Evolutionary conservation across 2,329 filamentous ascomycete genomes (phyloP).

Genomic region (Pseudogymnoascus sp.): DNA sequence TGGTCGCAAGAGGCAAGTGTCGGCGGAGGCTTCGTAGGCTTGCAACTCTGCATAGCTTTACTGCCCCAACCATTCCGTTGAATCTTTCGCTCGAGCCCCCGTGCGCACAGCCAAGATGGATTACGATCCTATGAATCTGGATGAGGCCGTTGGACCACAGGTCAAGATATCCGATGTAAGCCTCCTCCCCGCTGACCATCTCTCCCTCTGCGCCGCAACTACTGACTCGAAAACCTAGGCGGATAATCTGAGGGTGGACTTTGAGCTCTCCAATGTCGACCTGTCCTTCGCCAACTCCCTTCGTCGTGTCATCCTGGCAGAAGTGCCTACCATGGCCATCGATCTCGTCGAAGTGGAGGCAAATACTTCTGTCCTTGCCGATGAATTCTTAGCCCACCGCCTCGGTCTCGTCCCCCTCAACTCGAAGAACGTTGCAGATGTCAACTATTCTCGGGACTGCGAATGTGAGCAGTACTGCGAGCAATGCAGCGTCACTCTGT

Average conservation of each 20-base stretch:
- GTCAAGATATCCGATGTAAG: constrained; percentile 39
- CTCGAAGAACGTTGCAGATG: constrained; percentile 71
- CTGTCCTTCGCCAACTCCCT: constrained; percentile 88
- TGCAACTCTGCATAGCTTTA: not conserved
- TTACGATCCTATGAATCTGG: constrained; percentile 36
- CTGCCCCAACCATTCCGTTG: not conserved
- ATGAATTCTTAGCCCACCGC: constrained; percentile 91
- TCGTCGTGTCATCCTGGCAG: constrained; percentile 82
- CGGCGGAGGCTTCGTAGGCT: not conserved
- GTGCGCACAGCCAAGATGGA: constrained; percentile 33
- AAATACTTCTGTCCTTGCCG: constrained; percentile 92
- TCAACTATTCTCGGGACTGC: constrained; percentile 87
- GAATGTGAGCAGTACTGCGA: constrained; percentile 95
- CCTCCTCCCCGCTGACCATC: not conserved
- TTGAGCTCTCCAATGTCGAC: constrained; percentile 82
- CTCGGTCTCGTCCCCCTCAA: constrained; percentile 83
- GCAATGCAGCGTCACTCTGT: constrained; percentile 77
- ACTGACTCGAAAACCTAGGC: constrained; percentile 44
- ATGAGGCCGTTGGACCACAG: constrained; percentile 37
- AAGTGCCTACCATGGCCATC: constrained; percentile 90
- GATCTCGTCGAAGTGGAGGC: constrained; percentile 87
- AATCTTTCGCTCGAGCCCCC: not conserved
- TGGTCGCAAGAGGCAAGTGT: not conserved
- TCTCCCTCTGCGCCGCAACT: not conserved
- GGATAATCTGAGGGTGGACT: constrained; percentile 74